These are phyloP conservation scores for Yamadazyma pseudoaaseri DNA, from an alignment of 1,139 yeast species.

Conservation along the genomic window DNA sequence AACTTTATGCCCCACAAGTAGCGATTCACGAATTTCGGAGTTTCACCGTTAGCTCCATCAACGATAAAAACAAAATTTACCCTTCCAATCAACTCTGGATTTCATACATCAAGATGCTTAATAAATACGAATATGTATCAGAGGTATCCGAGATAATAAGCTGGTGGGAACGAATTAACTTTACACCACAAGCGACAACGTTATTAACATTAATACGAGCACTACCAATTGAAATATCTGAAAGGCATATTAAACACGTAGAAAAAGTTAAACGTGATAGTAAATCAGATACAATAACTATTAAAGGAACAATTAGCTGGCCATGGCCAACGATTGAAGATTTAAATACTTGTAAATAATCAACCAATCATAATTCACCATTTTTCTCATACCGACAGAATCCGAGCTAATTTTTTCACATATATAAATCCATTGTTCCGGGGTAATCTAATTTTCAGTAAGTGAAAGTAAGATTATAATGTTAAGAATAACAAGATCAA, in stretches of 20 bases:
- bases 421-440: constrained; percentile 15
- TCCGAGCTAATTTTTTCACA: background rate
- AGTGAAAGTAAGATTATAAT: constrained; percentile 2
- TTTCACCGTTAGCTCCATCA: constrained; percentile 20
- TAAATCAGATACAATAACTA: background rate
- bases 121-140: constrained; percentile 44
- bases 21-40: constrained; percentile 58
- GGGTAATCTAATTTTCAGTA: constrained; percentile 9
- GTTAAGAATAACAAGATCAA: constrained; percentile 12
- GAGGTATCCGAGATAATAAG: constrained; percentile 53
- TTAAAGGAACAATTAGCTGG: constrained; percentile 5
- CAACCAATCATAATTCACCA: constrained; percentile 1
- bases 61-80: constrained; percentile 26
- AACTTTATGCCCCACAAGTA: constrained; percentile 56
- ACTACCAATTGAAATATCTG: constrained; percentile 39
- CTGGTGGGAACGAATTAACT: constrained; percentile 58
- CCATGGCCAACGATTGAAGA: constrained; percentile 11
- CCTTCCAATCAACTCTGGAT: constrained; percentile 53
- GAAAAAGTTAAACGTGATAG: constrained; percentile 22
- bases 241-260: constrained; percentile 41
- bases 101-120: constrained; percentile 50
- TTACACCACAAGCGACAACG: constrained; percentile 41
- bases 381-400: background rate
- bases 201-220: constrained; percentile 37
- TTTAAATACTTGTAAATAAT: background rate